Evolutionary conservation across 176 grass and related monocot genomes (phyloP), one percentile per base, ranked within the genome.

Genomic region (Triticum monococcum): DNA sequence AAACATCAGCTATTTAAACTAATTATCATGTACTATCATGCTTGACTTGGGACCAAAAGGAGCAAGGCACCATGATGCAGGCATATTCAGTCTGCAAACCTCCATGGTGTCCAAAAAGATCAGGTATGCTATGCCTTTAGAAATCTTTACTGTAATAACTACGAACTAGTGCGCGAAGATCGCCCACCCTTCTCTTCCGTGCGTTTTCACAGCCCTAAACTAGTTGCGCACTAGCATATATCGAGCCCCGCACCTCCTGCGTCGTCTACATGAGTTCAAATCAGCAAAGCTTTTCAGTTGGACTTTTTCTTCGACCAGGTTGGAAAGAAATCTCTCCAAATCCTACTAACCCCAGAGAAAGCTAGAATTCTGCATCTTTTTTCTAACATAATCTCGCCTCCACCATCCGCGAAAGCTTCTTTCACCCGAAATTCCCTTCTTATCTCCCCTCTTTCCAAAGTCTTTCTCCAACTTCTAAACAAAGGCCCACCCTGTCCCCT

Each of bases 251-350:
- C 67, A 35, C 80, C 80, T 67, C 69, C 77, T 81, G 91, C 85
- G 81, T 50, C 64, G 81, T 50, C 64, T 78, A 65, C 71, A 37
- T 73, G 77, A 87, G 88, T 89, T 92, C 88, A 87, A 76, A 83
- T 89, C 46, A 79, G 54, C 65, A 73, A 85, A 85, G n/a, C 81
- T 79, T 87, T 88, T 68, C 2, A 56, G 77, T 87, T 82, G 72
- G 85, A 88, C 91, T 90, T 92, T 77, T 64, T 74, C 72, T 86
- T 79, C 84, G 77, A 45, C 81, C 52, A 35, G 52, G 71, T 81
- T 78, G 85, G 81, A 78, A 89, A 85, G 81, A 93, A 93, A 93
- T 93, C 91, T 93, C 72, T 60, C 78, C 85, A 89, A 84, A 93
- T 93, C 91, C 85, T 90, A 88, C 85, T 93, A 61, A 90, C 88